Evolutionary conservation across 129 eudicot genomes (phyloP).

Genomic region (Tanacetum coccineum): DNA sequence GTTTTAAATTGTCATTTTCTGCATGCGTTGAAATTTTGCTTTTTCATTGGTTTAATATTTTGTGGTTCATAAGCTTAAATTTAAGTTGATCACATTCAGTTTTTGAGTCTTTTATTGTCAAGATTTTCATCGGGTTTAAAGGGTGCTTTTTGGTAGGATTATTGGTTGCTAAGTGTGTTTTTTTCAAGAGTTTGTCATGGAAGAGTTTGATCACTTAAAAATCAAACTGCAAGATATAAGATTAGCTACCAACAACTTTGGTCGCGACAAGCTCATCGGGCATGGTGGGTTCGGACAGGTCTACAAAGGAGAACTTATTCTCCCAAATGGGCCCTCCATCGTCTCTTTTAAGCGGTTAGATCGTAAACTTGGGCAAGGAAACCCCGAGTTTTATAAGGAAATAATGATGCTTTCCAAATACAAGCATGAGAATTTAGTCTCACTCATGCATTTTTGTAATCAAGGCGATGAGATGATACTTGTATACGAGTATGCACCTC

Average conservation of each 20-base stretch:
- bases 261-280: background rate
- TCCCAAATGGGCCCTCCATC: background rate
- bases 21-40: too few species aligned
- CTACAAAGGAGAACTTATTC: background rate
- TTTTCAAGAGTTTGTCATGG: background rate
- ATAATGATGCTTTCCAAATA: conserved; percentile 9
- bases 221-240: background rate
- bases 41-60: too few species aligned
- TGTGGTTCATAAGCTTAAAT: too few species aligned
- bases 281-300: conserved; percentile 9
- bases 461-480: background rate
- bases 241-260: background rate
- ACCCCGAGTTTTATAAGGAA: background rate
- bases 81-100: too few species aligned
- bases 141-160: too few species aligned
- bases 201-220: background rate
- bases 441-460: background rate
- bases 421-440: background rate
- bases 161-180: too few species aligned
- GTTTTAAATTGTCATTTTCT: too few species aligned
- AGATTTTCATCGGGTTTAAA: too few species aligned
- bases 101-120: too few species aligned
- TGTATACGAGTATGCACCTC: background rate
- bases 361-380: conserved; percentile 10
- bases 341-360: conserved; percentile 4